Percentiles rank a stretch among this genome's conserved stretches.
phyloP scores from a whole-genome alignment of 2,329 filamentous ascomycete species.

The Zarea fungicola region DNA sequence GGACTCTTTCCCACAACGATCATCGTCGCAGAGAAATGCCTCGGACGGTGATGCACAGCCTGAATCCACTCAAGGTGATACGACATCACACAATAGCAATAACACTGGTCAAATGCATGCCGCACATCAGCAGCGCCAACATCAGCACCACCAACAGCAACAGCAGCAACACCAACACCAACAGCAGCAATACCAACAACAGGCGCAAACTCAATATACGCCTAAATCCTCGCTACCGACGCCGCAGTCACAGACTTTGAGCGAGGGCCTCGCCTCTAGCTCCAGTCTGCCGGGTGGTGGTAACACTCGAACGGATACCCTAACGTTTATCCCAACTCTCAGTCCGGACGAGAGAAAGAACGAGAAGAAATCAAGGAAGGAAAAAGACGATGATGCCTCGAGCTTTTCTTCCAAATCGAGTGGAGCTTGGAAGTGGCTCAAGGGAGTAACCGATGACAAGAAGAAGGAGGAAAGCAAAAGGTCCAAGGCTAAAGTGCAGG shows the following conservation, averaged over 20 bases:
- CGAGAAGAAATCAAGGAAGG: slow-evolving; percentile 72
- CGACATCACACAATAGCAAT: background rate
- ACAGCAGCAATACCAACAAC: slow-evolving; percentile 9
- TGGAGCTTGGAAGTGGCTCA: slow-evolving; percentile 66
- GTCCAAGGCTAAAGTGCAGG: slow-evolving; percentile 55
- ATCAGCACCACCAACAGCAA: slow-evolving; percentile 17
- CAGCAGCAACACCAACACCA: slow-evolving; percentile 6
- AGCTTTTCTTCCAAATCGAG: slow-evolving; percentile 65
- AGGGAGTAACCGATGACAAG: slow-evolving; percentile 67
- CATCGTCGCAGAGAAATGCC: slow-evolving; percentile 44
- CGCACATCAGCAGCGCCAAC: slow-evolving; percentile 19
- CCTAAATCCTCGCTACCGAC: slow-evolving; percentile 19
- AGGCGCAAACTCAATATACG: slow-evolving; percentile 18
- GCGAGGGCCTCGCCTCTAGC: slow-evolving; percentile 25
- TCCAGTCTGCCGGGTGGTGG: slow-evolving; percentile 64
- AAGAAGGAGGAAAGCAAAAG: slow-evolving; percentile 60
- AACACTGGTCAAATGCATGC: slow-evolving; percentile 13
- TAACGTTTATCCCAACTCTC: slow-evolving; percentile 76
- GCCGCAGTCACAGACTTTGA: slow-evolving; percentile 20
- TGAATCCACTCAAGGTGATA: slow-evolving; percentile 27
- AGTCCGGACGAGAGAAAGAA: slow-evolving; percentile 63
- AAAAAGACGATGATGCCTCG: slow-evolving; percentile 59
- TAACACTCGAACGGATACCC: slow-evolving; percentile 63
- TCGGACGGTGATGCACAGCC: slow-evolving; percentile 39
- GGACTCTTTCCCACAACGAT: slow-evolving; percentile 44